Percentiles rank a stretch among this genome's conserved stretches.
Conservation (phyloP, 352 stramenopile species). For the Phytophthora fragariae region DNA sequence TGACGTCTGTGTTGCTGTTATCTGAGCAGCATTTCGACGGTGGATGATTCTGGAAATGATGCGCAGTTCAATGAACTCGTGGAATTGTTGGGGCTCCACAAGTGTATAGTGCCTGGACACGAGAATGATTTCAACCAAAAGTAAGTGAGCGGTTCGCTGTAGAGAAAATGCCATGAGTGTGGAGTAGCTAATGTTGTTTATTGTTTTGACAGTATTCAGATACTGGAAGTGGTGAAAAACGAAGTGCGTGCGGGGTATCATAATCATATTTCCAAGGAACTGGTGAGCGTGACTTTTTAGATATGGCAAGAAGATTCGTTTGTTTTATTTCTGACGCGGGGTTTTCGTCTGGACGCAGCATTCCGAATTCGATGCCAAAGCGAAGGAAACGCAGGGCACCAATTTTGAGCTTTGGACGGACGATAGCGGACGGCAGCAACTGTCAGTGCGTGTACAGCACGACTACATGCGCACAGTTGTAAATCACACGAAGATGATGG, state of each 20-base stretch:
- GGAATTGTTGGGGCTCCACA: slow-evolving; percentile 48
- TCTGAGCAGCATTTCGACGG: slow-evolving; percentile 40
- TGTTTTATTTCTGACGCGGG: not conserved
- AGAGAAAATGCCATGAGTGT: not conserved
- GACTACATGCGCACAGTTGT: slow-evolving; percentile 51
- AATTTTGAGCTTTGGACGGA: slow-evolving; percentile 57
- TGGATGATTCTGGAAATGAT: slow-evolving; percentile 23
- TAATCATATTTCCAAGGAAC: slow-evolving; percentile 48
- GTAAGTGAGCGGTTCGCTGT: slow-evolving; percentile 26
- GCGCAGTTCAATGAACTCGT: slow-evolving; percentile 39
- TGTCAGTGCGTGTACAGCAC: slow-evolving; percentile 52
- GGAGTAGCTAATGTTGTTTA: slow-evolving; percentile 10
- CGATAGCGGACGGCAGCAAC: slow-evolving; percentile 31
- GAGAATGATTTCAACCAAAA: slow-evolving; percentile 47
- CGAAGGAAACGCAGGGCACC: slow-evolving; percentile 53
- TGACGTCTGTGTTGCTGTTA: not conserved
- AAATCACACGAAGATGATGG: slow-evolving; percentile 48
- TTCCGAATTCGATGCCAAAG: slow-evolving; percentile 53
- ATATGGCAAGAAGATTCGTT: not conserved
- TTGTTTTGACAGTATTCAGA: slow-evolving; percentile 46
- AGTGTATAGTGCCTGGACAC: slow-evolving; percentile 52
- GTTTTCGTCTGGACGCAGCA: slow-evolving; percentile 43
- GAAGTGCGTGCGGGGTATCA: slow-evolving; percentile 70
- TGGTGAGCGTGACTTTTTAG: slow-evolving; percentile 32
- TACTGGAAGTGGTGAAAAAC: slow-evolving; percentile 72